Conservation (phyloP, 1,284 basidiomycete species). For the Rugosomyces carneus region DNA sequence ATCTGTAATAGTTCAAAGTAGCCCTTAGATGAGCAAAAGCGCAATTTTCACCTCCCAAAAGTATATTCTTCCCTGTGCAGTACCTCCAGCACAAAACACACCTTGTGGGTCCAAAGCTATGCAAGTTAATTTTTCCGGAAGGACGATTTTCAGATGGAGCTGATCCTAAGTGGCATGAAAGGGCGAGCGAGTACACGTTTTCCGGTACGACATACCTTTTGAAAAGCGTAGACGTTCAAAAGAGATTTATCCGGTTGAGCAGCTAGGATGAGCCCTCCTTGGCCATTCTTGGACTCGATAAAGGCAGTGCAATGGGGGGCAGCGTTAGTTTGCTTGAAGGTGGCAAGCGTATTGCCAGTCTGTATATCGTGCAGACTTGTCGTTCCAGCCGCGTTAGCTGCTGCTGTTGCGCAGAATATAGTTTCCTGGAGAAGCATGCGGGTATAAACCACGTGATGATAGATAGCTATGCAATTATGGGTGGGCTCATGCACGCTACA, state of each 20-base stretch:
- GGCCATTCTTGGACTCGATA: conserved; percentile 55
- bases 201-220: conserved; percentile 48
- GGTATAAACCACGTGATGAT: conserved; percentile 8
- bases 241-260: conserved; percentile 77
- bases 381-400: conserved; percentile 47
- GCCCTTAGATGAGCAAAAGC: conserved; percentile 15
- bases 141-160: conserved; percentile 77
- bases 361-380: conserved; percentile 69
- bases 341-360: conserved; percentile 58
- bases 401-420: conserved; percentile 55
- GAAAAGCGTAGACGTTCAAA: conserved; percentile 77
- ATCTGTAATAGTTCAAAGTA: conserved; percentile 45
- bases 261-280: conserved; percentile 72
- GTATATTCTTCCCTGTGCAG: conserved; percentile 83
- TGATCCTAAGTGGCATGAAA: conserved; percentile 60
- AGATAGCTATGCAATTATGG: too few relatives aligned
- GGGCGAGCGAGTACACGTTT: neutral
- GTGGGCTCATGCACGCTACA: conserved; percentile 4
- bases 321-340: conserved; percentile 73
- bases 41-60: conserved; percentile 79
- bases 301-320: conserved; percentile 51
- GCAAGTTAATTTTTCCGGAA: conserved; percentile 85
- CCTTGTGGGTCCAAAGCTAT: conserved; percentile 72
- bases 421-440: conserved; percentile 63
- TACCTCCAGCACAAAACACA: conserved; percentile 81